A percentile compares a stretch with the other conserved stretches of the same genome.
Evolutionary conservation across 2,329 filamentous ascomycete species (phyloP).

Genomic region (Trichoderma semiorbis): DNA sequence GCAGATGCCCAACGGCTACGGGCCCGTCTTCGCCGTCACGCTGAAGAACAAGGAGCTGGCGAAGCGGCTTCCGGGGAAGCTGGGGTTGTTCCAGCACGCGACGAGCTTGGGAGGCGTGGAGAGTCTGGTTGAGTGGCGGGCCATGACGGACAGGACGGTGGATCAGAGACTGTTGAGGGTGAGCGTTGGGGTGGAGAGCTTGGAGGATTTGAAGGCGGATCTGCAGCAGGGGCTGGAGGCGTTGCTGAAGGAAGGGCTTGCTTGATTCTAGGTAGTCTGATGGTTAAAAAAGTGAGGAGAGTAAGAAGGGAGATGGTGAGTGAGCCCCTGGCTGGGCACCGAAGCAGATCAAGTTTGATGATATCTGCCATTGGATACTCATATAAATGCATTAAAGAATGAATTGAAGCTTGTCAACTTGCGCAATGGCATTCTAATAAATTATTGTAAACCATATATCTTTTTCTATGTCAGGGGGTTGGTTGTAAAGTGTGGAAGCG

Average conservation of each 20-base stretch:
- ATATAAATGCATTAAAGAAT: neutral
- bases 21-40: constrained; percentile 78
- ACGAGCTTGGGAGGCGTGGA: constrained; percentile 93
- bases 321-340: neutral
- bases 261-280: neutral
- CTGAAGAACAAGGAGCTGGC: constrained; percentile 61
- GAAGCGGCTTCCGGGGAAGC: constrained; percentile 67
- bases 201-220: constrained; percentile 80
- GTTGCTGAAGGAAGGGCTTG: constrained; percentile 33
- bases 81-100: constrained; percentile 86
- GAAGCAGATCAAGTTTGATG: neutral
- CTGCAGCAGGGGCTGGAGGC: constrained; percentile 63
- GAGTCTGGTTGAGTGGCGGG: constrained; percentile 93
- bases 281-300: neutral
- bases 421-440: neutral
- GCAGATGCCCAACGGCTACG: constrained; percentile 91
- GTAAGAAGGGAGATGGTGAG: neutral
- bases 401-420: neutral
- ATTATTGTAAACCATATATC: neutral
- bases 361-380: neutral
- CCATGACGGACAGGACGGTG: constrained; percentile 75
- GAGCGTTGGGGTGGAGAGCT: constrained; percentile 82
- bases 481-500: neutral
- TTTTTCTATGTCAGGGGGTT: neutral
- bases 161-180: constrained; percentile 72